phyloP scores from a whole-genome alignment of 78 protist genomes.

The Planoprotostelium fungivorum region DNA sequence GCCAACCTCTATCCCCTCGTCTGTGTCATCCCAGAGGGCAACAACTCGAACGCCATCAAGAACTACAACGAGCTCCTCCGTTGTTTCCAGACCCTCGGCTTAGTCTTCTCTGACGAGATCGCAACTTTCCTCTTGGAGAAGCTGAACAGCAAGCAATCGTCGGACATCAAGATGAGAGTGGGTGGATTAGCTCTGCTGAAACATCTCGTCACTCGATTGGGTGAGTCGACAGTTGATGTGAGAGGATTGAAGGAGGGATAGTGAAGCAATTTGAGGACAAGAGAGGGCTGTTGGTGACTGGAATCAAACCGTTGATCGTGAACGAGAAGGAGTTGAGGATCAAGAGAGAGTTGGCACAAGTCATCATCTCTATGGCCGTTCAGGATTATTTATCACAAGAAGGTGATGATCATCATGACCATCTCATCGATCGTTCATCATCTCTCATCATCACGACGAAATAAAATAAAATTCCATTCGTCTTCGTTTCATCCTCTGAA shows the following conservation, averaged over 20 bases:
- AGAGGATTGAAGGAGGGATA: not conserved
- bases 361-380: conserved; percentile 60
- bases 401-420: conserved; percentile 15
- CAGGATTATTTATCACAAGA: conserved; percentile 50
- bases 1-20: conserved; percentile 29
- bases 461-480: not conserved
- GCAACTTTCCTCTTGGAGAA: conserved; percentile 35
- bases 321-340: conserved; percentile 47
- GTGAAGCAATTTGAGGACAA: conserved; percentile 26
- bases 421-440: no score
- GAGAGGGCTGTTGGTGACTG: conserved; percentile 53
- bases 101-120: conserved; percentile 52
- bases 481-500: not conserved
- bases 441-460: no score
- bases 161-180: conserved; percentile 11
- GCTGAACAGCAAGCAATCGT: conserved; percentile 6
- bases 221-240: not conserved
- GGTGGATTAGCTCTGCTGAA: conserved; percentile 45
- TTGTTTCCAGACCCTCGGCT: conserved; percentile 68
- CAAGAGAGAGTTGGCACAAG: conserved; percentile 38
- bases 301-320: conserved; percentile 47
- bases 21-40: conserved; percentile 28
- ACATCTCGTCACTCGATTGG: conserved; percentile 57
- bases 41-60: conserved; percentile 29
- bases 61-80: conserved; percentile 64